These are phyloP conservation scores for Syzygium aqueum DNA, from an alignment of 345 rosid genomes.

Conservation along the genomic window DNA sequence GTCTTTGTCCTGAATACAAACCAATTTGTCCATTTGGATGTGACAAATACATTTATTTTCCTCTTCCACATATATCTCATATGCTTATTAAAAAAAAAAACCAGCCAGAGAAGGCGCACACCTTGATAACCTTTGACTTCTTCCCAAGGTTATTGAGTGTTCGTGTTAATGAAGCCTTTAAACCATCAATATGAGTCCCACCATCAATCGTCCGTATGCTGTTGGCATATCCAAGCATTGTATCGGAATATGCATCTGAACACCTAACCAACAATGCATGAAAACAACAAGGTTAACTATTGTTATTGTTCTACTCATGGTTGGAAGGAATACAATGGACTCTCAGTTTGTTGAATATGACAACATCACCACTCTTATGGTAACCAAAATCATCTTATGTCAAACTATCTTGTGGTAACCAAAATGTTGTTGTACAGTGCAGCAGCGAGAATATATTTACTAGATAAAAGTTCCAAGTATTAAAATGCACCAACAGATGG, in stretches of 20 bases:
- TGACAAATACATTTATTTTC: neutral
- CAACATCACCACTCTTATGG: neutral
- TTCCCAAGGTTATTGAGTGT: slow-evolving; percentile 80
- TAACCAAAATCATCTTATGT: neutral
- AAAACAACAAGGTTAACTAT: slow-evolving; percentile 2
- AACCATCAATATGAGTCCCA: slow-evolving; percentile 96
- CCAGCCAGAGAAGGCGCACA: slow-evolving; percentile 7
- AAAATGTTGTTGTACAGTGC: neutral
- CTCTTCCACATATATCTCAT: neutral
- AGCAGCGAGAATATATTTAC: neutral
- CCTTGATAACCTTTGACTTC: slow-evolving; percentile 84
- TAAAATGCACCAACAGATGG: neutral
- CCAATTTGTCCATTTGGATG: neutral
- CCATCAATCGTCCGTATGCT: slow-evolving; percentile 96
- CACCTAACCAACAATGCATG: slow-evolving; percentile 42
- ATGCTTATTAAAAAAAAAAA: neutral
- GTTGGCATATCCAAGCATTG: slow-evolving; percentile 91
- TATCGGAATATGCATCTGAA: slow-evolving; percentile 95
- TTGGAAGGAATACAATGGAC: neutral
- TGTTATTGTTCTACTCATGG: neutral
- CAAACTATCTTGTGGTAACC: neutral
- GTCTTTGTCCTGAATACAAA: slow-evolving; percentile 71
- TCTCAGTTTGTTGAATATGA: neutral
- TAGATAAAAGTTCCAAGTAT: neutral
- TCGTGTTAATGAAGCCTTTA: slow-evolving; percentile 84